Conservation (phyloP, 1,284 basidiomycete species). For the Leccinum pachyderme region DNA sequence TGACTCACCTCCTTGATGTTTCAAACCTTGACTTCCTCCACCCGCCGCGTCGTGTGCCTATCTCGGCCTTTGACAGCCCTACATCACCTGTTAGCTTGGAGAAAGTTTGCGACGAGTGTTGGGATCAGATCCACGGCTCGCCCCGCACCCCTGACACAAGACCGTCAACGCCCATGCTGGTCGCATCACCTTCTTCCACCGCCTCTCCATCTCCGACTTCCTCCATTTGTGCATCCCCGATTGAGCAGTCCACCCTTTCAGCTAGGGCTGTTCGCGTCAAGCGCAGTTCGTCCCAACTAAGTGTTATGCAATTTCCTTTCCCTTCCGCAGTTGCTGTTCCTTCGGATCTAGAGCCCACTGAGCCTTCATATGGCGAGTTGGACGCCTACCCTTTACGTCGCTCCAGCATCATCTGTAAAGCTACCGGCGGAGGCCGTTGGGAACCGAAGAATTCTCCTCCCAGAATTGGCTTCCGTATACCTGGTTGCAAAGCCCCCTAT, state of each 20-base stretch:
- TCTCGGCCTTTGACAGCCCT: slow-evolving; percentile 53
- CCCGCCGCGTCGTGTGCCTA: slow-evolving; percentile 62
- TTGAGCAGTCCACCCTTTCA: slow-evolving; percentile 27
- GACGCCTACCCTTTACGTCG: slow-evolving; percentile 66
- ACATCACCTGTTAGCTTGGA: slow-evolving; percentile 48
- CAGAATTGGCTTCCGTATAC: slow-evolving; percentile 50
- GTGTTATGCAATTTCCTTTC: slow-evolving; percentile 32
- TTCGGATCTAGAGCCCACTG: slow-evolving; percentile 32
- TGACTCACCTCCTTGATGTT: slow-evolving; percentile 63
- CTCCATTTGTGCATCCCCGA: slow-evolving; percentile 37
- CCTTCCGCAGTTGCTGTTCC: slow-evolving; percentile 34
- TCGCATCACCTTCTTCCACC: slow-evolving; percentile 32
- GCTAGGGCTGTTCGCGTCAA: slow-evolving; percentile 23
- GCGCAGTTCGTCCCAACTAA: slow-evolving; percentile 34
- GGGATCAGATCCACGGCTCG: slow-evolving; percentile 63
- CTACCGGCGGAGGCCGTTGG: slow-evolving; percentile 73
- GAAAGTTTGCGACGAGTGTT: slow-evolving; percentile 73
- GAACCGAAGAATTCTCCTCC: slow-evolving; percentile 54
- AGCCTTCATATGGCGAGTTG: slow-evolving; percentile 57
- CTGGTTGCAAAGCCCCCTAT: slow-evolving; percentile 61
- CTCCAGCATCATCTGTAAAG: slow-evolving; percentile 66
- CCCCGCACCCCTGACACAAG: slow-evolving; percentile 45
- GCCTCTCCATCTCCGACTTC: slow-evolving; percentile 35
- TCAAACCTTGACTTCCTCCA: slow-evolving; percentile 64
- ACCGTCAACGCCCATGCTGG: slow-evolving; percentile 29